Base-by-base conservation (phyloP, 495 filamentous ascomycete species). In the Platismatia glauca region DNA sequence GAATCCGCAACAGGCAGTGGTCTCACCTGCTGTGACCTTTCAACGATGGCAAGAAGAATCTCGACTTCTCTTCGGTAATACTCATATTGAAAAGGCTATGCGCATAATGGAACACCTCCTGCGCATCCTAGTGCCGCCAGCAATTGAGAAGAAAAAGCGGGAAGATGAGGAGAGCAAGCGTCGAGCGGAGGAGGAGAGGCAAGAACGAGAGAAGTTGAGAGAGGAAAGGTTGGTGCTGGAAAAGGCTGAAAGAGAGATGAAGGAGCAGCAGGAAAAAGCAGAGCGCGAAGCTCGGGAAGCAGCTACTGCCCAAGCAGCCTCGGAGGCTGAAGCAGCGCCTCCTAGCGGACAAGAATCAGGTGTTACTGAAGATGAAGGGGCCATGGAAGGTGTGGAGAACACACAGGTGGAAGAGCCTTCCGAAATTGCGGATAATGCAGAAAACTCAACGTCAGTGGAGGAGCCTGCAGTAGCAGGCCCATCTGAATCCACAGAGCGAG, bases 21-120 rank as follows among this genome's bases (percentile, higher is more conserved):
- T 96, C 73, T 76, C 79, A 29, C 79, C 89, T 22, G 81, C 82
- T 38, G 76, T 81, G 4, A 97, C 93, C 15, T 76, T 75, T 46
- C 76, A 78, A 46, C 85, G 94, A 52, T 99, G 95, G 92, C 85
- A 88, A 67, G 89, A 96, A 68, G 94, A 97, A 74, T 89, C 91
- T 16, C 86, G 86, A 63, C 82, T 97, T 72, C 77, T 97, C 1
- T 97, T 91, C 72, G 68, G 68, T 16, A 73, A 72, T 46, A 79
- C 75, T 27, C 81, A 87, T 58, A 69, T 81, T 11, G 91, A 95
- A 37, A 91, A 89, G 68, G 83, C 86, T n/a, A 75, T 78, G 61
- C 85, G 84, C 63, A 78, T 96, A 6, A 74, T 89, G 62, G 84
- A 84, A 67, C 81, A 84, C n/a, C 79, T 99, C 15, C 73, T 95